Base-by-base conservation (phyloP, 2,329 filamentous ascomycete species). In the Neopestalotiopsis rosae region DNA sequence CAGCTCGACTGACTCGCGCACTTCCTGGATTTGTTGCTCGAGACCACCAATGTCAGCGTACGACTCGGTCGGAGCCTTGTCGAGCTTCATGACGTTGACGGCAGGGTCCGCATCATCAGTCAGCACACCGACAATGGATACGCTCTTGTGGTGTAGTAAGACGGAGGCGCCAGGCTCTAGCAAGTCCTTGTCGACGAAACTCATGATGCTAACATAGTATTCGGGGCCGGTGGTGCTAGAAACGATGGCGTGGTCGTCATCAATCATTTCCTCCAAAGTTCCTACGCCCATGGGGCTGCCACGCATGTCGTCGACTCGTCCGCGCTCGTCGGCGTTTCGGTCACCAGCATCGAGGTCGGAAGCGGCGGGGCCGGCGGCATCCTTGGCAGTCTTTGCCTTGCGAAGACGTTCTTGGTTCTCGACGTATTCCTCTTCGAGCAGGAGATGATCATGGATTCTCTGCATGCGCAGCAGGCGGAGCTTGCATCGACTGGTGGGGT, bases 171-270 rank as follows among this genome's bases (percentile, higher is more conserved):
- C 97, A 1, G 96, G 96, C 82, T 99, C 96, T 58, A 99, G 88
- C 4, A 99, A 89, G 78, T 99, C 96, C 84, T 99, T 99, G 87
- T 99, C 96, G 73, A 99, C 96, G 77, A 99, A 99, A 67, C 95
- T 98, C 96, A 98, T 98, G 88, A 99, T 99, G 75, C 95, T 98
- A 74, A 99, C 96, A 81, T 98, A 99, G 88, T 97, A 99, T 81
- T 99, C 96, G 1, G 96, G 96, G 0, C 96, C 96, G 6, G 96
- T 98, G 0, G 96, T 97, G 80, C 94, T 97, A 20, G 95, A 98
- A 45, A 99, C 96, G 78, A 99, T 99, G 71, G 96, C 96, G 78
- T 99, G 96, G 84, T 99, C 96, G 80, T 99, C 96, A 78, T 99
- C 96, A 79, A 99, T 99, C 86, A 99, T 92, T 85, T 99, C 96